Evolutionary conservation across 305 asterid genomes (phyloP), one percentile per base, ranked within the genome.

Genomic region (Euphrasia arctica): DNA sequence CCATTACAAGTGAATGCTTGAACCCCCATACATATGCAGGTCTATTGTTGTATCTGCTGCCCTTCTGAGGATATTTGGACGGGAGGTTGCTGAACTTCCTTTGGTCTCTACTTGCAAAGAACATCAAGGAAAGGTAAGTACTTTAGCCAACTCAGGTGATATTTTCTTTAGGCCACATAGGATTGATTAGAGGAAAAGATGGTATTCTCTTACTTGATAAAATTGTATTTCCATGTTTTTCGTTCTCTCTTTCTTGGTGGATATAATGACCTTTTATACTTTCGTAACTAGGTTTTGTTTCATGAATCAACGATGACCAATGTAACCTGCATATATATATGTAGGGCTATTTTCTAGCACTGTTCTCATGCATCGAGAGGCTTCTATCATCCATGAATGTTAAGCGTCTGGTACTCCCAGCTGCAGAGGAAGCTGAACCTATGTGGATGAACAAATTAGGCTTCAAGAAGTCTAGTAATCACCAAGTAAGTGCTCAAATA

Each of bases 401-500:
- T 45, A 80, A 80, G 61, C 76, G 54, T 68, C 76, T 88, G 67
- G 96, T 86, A 58, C 83, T 88, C 49, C 96, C 96, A 61, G 91
- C 96, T 74, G 96, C 96, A 15, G 91, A 80, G 79, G 95, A 88
- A 75, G 96, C 96, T 49, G 87, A 88, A 74, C 79, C 89, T 54
- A 88, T 88, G 75, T 88, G 96, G 96, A 79, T 78, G 39, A 86
- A 84, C 66, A 88, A 81, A 74, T 74, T 88, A 22, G 96, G 96
- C 62, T 88, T 88, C 78, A 77, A 77, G 74, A 88, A 76, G 82
- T 83, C 82, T 72, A 86, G 78, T 72, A 74, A 84, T 42, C 95
- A 79, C 67, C 83, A 84, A 71, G 96, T 88, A 68, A 76, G 95
- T 76, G 41, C 22, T 31, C 51, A 13, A 5, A 18, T 27, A 9